Conservation (phyloP, 768 basidiomycete genomes). For the Phylloporus rhodoxanthus region DNA sequence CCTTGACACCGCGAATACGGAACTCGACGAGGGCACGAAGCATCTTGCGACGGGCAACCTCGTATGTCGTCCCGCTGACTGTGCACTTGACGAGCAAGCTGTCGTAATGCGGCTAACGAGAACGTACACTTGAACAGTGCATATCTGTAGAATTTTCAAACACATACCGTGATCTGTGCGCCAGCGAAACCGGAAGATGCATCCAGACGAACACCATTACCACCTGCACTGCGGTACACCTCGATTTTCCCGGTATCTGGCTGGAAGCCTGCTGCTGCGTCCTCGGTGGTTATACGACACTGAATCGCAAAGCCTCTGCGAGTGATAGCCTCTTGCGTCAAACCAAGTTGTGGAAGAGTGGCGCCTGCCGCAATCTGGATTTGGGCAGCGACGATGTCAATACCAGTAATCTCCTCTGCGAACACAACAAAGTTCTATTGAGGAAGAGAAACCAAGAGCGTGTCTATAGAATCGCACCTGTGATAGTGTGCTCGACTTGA, state of each 20-base stretch:
- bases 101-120: slow-evolving; percentile 87
- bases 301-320: slow-evolving; percentile 98
- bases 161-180: slow-evolving; percentile 89
- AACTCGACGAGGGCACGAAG: slow-evolving; percentile 98
- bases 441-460: background rate
- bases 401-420: slow-evolving; percentile 97
- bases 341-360: slow-evolving; percentile 87
- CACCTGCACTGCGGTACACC: slow-evolving; percentile 97
- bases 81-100: slow-evolving; percentile 94
- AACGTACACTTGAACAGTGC: slow-evolving; percentile 1
- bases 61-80: slow-evolving; percentile 95
- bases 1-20: slow-evolving; percentile 98
- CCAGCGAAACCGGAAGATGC: slow-evolving; percentile 97
- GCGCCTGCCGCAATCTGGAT: slow-evolving; percentile 99
- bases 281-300: slow-evolving; percentile 97
- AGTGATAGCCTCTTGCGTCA: slow-evolving; percentile 92
- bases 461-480: slow-evolving; percentile 47
- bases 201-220: slow-evolving; percentile 96
- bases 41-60: slow-evolving; percentile 98
- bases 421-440: background rate
- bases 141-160: background rate
- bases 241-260: slow-evolving; percentile 99
- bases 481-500: slow-evolving; percentile 99
- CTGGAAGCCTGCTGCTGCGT: slow-evolving; percentile 87
- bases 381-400: slow-evolving; percentile 98